These are phyloP conservation scores for Cornus controversa DNA, from an alignment of 148 eudicot species.

Conservation along the genomic window DNA sequence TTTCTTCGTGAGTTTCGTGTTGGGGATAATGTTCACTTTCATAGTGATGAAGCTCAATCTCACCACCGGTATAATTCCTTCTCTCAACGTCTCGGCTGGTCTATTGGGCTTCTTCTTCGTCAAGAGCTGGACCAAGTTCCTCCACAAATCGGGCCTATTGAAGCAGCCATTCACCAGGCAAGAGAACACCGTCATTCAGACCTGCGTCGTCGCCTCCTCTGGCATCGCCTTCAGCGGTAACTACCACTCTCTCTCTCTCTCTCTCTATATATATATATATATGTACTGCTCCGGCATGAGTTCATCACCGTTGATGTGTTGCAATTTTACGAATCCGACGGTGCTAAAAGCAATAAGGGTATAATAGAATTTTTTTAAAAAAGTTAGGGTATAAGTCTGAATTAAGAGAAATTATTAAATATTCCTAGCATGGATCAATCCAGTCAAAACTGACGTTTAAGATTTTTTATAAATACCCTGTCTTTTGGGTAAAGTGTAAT, in stretches of 20 bases:
- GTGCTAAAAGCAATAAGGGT: not conserved
- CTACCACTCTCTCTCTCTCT: not conserved
- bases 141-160: constrained; percentile 37
- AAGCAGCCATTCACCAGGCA: constrained; percentile 66
- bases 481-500: too few relatives aligned
- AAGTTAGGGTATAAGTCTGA: too few relatives aligned
- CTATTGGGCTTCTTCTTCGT: constrained; percentile 65
- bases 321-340: not conserved
- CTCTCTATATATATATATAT: not conserved
- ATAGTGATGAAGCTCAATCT: constrained; percentile 66
- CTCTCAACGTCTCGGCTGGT: constrained; percentile 69
- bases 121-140: constrained; percentile 53
- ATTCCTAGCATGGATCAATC: too few relatives aligned
- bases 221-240: constrained; percentile 77
- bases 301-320: not conserved
- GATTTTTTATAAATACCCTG: too few relatives aligned
- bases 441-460: too few relatives aligned
- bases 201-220: constrained; percentile 64
- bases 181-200: constrained; percentile 76
- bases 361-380: too few relatives aligned
- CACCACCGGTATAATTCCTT: constrained; percentile 71
- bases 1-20: constrained; percentile 38
- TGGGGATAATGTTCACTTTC: constrained; percentile 50
- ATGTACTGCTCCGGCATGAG: not conserved
- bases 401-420: too few relatives aligned